Base-by-base conservation (phyloP, 805 yeast genomes). In the Spathaspora passalidarum region DNA sequence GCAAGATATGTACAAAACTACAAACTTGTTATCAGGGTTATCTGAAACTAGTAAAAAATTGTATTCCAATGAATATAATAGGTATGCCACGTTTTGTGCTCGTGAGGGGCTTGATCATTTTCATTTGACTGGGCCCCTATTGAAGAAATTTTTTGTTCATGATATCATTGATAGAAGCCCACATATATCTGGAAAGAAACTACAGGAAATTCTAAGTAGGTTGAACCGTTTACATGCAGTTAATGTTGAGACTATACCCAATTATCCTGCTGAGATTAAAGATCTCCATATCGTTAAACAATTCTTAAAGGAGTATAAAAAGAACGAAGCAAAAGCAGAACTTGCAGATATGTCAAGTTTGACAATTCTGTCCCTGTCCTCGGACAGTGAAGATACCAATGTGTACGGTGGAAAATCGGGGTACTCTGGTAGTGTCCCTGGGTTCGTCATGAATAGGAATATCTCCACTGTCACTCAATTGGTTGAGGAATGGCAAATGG, bases 381-480 rank as follows among this genome's bases (percentile, higher is more conserved):
- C 17, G 16, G 34, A 25, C 9, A 29, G 8, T 6, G 16, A 10
- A 10, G 17, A 29, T n/a, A 20, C 21, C 5, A 10, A 36, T 4
- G 3, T 16, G 23, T 36, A 13, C 23, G 7, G n/a, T 3, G 17
- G n/a, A 36, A 6, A 36, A 36, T n/a, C 32, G 13, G 32, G 32
- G 10, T 32, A 32, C 7, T 16, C 23, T 17, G 32, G 35, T 5
- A 10, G 5, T 13, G 34, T 41, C 10, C 50, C 50, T 2, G 34
- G 18, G 14, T 47, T 66, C 62, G 51, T 65, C 48, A 60, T 68
- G 66, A 49, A 57, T 46, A 43, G 69, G 50, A 46, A 65, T 52
- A 59, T 68, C 69, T 52, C 62, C 51, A 55, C 62, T 59, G 60
- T 65, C 62, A 62, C 73, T 68, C 65, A 68, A 66, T 62, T 68